Base-by-base conservation (phyloP, 331 rosid genomes). In the Phaseolus coccineus region DNA sequence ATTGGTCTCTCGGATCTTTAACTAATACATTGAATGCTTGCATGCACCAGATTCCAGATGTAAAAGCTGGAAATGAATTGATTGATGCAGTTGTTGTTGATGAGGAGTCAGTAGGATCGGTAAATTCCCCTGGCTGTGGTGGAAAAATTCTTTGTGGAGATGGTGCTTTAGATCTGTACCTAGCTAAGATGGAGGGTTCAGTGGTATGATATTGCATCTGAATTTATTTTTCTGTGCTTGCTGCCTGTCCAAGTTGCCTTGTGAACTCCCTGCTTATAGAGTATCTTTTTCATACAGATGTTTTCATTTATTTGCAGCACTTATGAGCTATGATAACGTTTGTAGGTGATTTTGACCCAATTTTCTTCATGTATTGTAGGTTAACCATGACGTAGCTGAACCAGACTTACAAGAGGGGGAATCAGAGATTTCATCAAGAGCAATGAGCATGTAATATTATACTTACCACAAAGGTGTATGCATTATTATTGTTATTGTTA, bases 31-130 rank as follows among this genome's bases (percentile, higher is more conserved):
- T 13, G 9, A 69, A 30, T 62, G 80, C 77, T 84, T 52, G 25
- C 73, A 48, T 75, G 70, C 65, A 75, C 74, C 82, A 93, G 98
- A 89, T 93, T 84, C 97, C 98, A 25, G 98, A 93, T 82, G 92
- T 83, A 39, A 88, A 82, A 87, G 73, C 85, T 40, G 98, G 93
- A 83, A 84, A 47, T 52, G 98, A 93, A 52, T 83, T 80, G 79
- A 84, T 93, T 52, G 94, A 93, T 74, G 97, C 91, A 15, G 97
- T 93, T 35, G 92, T 93, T 19, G 88, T 93, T 19, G 93, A 93
- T 27, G 93, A 87, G 74, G 93, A 91, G 74, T 93, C 98, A 0
- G 88, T 89, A 39, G 98, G 93, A 81, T 69, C 91, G 15, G 72
- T 73, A 42, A 77, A 81, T 84, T 66, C 82, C 47, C 73, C 69